A percentile compares a stretch with the other conserved stretches of the same genome.
Conservation (phyloP, 768 basidiomycete genomes). For the Dioszegia hungarica region DNA sequence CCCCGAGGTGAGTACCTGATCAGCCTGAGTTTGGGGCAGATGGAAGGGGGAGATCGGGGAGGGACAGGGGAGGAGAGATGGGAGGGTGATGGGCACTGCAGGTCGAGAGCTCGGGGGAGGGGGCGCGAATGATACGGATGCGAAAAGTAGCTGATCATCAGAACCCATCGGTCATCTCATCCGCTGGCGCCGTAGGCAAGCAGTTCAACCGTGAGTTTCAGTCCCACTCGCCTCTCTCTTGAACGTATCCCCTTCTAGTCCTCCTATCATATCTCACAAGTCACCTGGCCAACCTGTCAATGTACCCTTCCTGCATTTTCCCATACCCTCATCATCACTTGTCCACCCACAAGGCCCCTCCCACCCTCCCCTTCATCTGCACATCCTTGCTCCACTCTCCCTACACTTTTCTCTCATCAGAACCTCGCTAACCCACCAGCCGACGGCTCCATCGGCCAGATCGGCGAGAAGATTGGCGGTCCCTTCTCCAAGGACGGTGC, state of each 20-base stretch:
- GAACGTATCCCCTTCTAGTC: too few species aligned
- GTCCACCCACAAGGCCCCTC: too few species aligned
- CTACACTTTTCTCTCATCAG: neutral
- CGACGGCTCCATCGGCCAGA: neutral
- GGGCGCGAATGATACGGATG: too few species aligned
- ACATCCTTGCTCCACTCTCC: neutral
- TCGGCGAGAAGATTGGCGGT: constrained; percentile 5
- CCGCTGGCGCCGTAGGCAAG: constrained; percentile 7
- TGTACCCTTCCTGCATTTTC: too few species aligned
- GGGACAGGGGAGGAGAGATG: neutral
- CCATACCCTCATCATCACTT: too few species aligned
- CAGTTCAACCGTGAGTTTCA: constrained; percentile 10
- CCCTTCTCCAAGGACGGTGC: constrained; percentile 6
- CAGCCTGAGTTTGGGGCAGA: neutral
- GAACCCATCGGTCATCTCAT: constrained; percentile 10
- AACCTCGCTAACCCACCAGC: neutral
- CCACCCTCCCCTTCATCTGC: neutral
- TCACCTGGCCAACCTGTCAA: too few species aligned
- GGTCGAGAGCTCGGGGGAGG: too few species aligned
- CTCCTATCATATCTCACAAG: too few species aligned
- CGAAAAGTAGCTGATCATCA: neutral
- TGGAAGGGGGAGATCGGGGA: neutral
- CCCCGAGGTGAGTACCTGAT: constrained; percentile 1
- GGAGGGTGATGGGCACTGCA: too few species aligned
- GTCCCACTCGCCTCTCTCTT: too few species aligned